Evolutionary conservation across 2,329 filamentous ascomycete genomes (phyloP).

Genomic region (Biscogniauxia sp.): DNA sequence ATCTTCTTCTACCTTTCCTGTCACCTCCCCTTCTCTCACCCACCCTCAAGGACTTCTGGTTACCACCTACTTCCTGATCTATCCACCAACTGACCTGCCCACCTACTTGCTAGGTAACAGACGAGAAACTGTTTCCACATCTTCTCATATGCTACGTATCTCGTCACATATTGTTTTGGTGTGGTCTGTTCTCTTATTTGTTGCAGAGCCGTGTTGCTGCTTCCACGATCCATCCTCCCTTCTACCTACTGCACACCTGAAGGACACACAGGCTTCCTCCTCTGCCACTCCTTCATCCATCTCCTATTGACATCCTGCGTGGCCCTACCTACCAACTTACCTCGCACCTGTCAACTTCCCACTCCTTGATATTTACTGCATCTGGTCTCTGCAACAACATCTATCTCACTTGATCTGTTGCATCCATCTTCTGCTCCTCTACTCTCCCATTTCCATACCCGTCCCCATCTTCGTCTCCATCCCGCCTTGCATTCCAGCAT

Average conservation of each 20-base stretch:
- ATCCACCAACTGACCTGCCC: too few species aligned
- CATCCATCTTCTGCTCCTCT: background rate
- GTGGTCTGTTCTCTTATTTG: background rate
- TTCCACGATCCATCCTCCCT: background rate
- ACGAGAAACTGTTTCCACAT: background rate
- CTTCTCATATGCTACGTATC: background rate
- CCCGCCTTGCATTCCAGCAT: slow-evolving; percentile 1
- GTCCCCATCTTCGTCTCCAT: slow-evolving; percentile 3
- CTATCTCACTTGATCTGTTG: slow-evolving; percentile 1
- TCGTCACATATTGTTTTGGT: background rate
- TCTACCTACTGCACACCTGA: background rate
- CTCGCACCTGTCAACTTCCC: background rate
- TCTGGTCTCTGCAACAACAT: background rate
- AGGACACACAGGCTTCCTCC: background rate
- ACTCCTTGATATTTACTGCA: background rate
- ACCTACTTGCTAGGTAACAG: too few species aligned
- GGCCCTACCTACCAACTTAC: background rate
- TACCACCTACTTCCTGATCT: too few species aligned
- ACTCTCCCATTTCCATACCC: slow-evolving; percentile 2
- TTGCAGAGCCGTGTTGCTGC: background rate
- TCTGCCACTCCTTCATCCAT: background rate
- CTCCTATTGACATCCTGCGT: background rate
- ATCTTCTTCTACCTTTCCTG: background rate
- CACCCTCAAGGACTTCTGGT: background rate
- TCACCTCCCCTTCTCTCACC: background rate